Evolutionary conservation across 148 eudicot species (phyloP).

Genomic region (Cornus kousa): DNA sequence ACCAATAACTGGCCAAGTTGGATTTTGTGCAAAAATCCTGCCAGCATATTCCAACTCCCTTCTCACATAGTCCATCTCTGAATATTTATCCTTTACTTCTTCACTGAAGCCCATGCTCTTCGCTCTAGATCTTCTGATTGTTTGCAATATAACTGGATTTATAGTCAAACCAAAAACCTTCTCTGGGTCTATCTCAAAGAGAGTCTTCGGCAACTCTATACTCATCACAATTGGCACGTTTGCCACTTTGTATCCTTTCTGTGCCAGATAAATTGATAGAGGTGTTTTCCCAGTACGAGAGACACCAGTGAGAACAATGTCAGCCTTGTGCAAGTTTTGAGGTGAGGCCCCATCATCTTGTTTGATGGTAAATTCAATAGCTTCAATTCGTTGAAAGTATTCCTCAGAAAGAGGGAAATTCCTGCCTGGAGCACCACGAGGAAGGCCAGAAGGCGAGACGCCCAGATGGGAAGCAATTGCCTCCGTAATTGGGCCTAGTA

Average conservation of each 20-base stretch:
- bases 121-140: conserved; percentile 75
- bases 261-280: conserved; percentile 80
- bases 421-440: conserved; percentile 89
- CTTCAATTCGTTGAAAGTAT: conserved; percentile 86
- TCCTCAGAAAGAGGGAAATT: conserved; percentile 55
- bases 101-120: conserved; percentile 71
- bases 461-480: conserved; percentile 81
- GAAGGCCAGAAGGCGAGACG: conserved; percentile 81
- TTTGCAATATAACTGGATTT: conserved; percentile 63
- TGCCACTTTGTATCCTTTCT: conserved; percentile 91
- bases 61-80: conserved; percentile 73
- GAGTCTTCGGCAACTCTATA: conserved; percentile 48
- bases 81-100: conserved; percentile 50
- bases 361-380: conserved; percentile 90
- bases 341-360: conserved; percentile 98
- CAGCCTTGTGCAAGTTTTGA: conserved; percentile 64
- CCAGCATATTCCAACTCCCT: conserved; percentile 67
- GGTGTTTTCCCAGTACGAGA: conserved; percentile 97
- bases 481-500: conserved; percentile 79
- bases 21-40: conserved; percentile 72
- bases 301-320: conserved; percentile 80
- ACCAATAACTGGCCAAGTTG: conserved; percentile 92
- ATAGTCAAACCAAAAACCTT: conserved; percentile 87
- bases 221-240: conserved; percentile 88
- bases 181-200: conserved; percentile 69